These are phyloP conservation scores for Eucommia ulmoides DNA, from an alignment of 257 asterid species.

Conservation along the genomic window DNA sequence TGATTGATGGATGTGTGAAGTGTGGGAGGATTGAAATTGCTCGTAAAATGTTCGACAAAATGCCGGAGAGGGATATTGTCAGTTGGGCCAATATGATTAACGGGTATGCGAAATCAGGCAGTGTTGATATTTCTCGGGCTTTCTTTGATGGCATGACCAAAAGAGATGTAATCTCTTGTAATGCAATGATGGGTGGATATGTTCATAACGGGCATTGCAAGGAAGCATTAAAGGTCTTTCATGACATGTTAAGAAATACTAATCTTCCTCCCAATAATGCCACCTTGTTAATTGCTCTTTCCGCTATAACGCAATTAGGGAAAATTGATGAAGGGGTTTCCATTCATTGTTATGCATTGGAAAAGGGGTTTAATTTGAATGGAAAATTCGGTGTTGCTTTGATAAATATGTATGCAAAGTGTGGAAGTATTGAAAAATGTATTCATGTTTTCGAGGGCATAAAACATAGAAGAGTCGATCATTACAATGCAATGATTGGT, in stretches of 20 bases:
- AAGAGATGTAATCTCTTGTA: slow-evolving; percentile 79
- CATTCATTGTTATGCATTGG: slow-evolving; percentile 32
- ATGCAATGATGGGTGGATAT: slow-evolving; percentile 83
- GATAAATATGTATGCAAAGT: slow-evolving; percentile 79
- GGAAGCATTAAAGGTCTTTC: slow-evolving; percentile 59
- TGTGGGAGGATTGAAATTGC: slow-evolving; percentile 46
- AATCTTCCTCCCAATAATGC: slow-evolving; percentile 50
- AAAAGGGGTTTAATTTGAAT: slow-evolving; percentile 24
- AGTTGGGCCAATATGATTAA: slow-evolving; percentile 80
- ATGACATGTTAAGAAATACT: slow-evolving; percentile 32
- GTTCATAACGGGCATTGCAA: slow-evolving; percentile 34
- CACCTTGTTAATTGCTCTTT: slow-evolving; percentile 51
- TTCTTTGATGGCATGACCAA: slow-evolving; percentile 62
- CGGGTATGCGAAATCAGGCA: slow-evolving; percentile 54
- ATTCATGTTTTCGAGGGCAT: slow-evolving; percentile 38
- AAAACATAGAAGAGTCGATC: slow-evolving; percentile 41
- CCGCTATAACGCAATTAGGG: slow-evolving; percentile 60
- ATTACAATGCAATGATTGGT: slow-evolving; percentile 82
- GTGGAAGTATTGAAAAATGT: slow-evolving; percentile 60
- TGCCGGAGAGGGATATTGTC: slow-evolving; percentile 52
- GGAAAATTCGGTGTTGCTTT: slow-evolving; percentile 71
- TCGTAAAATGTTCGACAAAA: slow-evolving; percentile 36
- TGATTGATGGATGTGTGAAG: slow-evolving; percentile 62
- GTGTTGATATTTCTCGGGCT: slow-evolving; percentile 41
- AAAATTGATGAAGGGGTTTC: slow-evolving; percentile 45